Base-by-base conservation (phyloP, 768 basidiomycete species). In the Ramaria sp. region DNA sequence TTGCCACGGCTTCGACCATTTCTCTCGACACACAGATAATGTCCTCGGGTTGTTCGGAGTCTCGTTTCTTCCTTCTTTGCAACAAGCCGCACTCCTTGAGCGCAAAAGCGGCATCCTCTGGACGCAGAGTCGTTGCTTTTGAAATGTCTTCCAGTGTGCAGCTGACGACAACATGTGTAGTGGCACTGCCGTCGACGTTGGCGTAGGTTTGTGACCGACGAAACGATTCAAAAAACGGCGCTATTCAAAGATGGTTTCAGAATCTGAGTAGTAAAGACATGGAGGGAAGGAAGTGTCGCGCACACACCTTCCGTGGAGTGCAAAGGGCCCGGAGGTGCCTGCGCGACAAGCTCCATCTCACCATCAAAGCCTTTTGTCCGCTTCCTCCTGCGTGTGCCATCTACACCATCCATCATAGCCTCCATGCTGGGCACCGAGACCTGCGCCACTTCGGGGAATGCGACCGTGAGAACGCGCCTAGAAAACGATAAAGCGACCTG, bases 91-190 rank as follows among this genome's bases (percentile, higher is more conserved):
- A 85, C 66, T 94, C 91, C 56, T 88, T 85, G 62, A 98, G 69
- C 2, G 93, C 91, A 69, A 91, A 93, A 0, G 91, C 86, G 0
- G 84, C 81, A 67, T 98, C 95, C 55, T 96, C 91, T 0, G 83
- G 68, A 1, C 89, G 79, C 53, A 98, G 72, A 68, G 88, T 85
- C 48, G 90, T 90, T 30, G 85, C 88, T 17, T 75, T 73, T 1
- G 91, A 85, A 57, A 97, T 81, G 37, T 89, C 83, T 9, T 72
- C 73, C n/a, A 97, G 77, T 19, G 85, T 84, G 67, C 87, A 90
- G 20, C 71, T 71, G 27, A 88, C 76, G 42, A 78, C 73, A 57
- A 87, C 76, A 60, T 91, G 84, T 6, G 81, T 81, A 37, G 78
- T 80, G 5, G 84, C 84, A 59, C 83, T 81, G 7, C 88, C 89